These are phyloP conservation scores for Xylaria sp. DNA, from an alignment of 2,329 filamentous ascomycete species.

Conservation along the genomic window DNA sequence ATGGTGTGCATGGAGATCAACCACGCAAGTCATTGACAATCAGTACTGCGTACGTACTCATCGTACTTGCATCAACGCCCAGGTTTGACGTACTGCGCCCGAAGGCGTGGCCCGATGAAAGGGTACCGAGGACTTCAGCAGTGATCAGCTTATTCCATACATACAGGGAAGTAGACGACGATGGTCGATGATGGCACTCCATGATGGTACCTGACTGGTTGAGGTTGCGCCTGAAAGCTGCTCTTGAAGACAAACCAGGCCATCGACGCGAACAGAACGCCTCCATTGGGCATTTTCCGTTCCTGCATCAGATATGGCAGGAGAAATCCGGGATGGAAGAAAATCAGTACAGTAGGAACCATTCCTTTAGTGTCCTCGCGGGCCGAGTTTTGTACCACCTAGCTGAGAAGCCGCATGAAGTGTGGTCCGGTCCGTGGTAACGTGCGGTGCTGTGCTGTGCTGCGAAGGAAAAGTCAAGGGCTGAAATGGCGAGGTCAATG, in stretches of 20 bases:
- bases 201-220: neutral
- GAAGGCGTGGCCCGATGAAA: neutral
- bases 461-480: constrained; percentile 4
- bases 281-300: constrained; percentile 31
- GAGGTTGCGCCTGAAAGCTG: neutral
- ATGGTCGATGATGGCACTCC: neutral
- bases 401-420: neutral
- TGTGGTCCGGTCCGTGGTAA: neutral
- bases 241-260: neutral
- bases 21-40: neutral
- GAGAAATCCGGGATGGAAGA: neutral
- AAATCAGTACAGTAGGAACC: neutral
- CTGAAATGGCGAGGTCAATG: constrained; percentile 15
- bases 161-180: neutral
- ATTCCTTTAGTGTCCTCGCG: neutral
- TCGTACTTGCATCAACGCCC: neutral
- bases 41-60: neutral
- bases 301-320: constrained; percentile 36
- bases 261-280: constrained; percentile 25
- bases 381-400: neutral
- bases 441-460: neutral
- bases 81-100: neutral
- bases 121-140: neutral
- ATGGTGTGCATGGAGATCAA: neutral
- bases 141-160: neutral